Conservation (phyloP, 257 asterid genomes). For the Solanum lycopersicoides region DNA sequence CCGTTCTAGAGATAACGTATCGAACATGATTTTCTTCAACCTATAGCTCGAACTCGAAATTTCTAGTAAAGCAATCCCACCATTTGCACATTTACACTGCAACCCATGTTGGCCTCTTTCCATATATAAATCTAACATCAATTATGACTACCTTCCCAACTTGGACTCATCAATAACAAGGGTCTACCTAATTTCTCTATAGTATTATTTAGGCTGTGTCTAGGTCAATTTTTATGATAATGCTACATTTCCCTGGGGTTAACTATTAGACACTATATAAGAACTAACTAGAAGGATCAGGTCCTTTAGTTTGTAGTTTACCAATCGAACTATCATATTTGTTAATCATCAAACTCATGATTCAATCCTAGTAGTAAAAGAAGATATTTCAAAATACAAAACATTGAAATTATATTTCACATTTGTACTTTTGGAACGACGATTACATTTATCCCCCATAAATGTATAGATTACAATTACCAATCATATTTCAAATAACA, state of each 20-base stretch:
- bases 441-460: not conserved
- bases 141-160: not conserved
- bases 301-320: not conserved
- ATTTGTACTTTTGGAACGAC: not conserved
- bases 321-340: not conserved
- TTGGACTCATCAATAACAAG: not conserved
- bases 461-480: not conserved
- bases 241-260: not conserved
- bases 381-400: not conserved
- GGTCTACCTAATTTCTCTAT: not conserved
- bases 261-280: not conserved
- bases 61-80: not conserved
- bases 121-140: not conserved
- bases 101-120: not conserved
- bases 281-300: not conserved
- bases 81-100: not conserved
- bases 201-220: not conserved
- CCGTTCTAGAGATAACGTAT: accelerated
- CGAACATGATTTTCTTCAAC: too few relatives aligned
- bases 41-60: accelerated
- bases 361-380: not conserved
- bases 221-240: not conserved
- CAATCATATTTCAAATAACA: not conserved
- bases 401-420: not conserved
- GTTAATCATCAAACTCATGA: not conserved